Evolutionary conservation across 169 alveolate species (phyloP).

Genomic region (Babesia ovis): DNA sequence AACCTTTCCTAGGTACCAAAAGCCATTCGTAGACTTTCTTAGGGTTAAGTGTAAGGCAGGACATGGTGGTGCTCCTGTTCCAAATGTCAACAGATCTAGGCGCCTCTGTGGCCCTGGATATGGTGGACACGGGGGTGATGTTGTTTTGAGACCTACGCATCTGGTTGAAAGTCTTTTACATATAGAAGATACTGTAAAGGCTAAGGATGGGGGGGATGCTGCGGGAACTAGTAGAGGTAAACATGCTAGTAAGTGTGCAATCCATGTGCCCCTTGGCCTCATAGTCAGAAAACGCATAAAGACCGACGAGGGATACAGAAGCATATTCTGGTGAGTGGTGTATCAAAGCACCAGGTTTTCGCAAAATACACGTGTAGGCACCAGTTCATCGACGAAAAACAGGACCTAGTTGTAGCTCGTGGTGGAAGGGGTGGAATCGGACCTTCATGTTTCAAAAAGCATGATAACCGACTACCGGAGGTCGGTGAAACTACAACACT

Average conservation of each 20-base stretch:
- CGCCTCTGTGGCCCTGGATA: slow-evolving; percentile 78
- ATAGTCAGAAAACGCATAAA: slow-evolving; percentile 75
- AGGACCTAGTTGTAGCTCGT: slow-evolving; percentile 72
- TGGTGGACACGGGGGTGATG: slow-evolving; percentile 83
- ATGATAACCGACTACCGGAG: slow-evolving; percentile 78
- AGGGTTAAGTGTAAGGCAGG: slow-evolving; percentile 75
- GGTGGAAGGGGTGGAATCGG: slow-evolving; percentile 83
- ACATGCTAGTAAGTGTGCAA: slow-evolving; percentile 65
- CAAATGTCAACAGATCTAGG: slow-evolving; percentile 66
- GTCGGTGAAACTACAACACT: slow-evolving; percentile 65
- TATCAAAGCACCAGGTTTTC: not conserved
- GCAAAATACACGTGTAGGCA: slow-evolving; percentile 24
- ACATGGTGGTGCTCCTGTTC: slow-evolving; percentile 76
- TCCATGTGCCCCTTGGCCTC: slow-evolving; percentile 76
- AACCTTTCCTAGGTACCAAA: slow-evolving; percentile 72
- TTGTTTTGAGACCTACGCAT: slow-evolving; percentile 70
- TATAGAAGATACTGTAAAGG: slow-evolving; percentile 68
- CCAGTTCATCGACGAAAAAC: slow-evolving; percentile 72
- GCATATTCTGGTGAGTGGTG: slow-evolving; percentile 55
- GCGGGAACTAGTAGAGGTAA: slow-evolving; percentile 77
- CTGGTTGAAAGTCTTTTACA: slow-evolving; percentile 72
- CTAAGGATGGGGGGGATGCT: slow-evolving; percentile 75
- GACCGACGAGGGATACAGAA: slow-evolving; percentile 39
- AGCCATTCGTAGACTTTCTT: slow-evolving; percentile 73
- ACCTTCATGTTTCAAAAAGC: slow-evolving; percentile 78